Conservation (phyloP, 1,284 basidiomycete genomes). For the Microbotryum lychnidis-dioicae region DNA sequence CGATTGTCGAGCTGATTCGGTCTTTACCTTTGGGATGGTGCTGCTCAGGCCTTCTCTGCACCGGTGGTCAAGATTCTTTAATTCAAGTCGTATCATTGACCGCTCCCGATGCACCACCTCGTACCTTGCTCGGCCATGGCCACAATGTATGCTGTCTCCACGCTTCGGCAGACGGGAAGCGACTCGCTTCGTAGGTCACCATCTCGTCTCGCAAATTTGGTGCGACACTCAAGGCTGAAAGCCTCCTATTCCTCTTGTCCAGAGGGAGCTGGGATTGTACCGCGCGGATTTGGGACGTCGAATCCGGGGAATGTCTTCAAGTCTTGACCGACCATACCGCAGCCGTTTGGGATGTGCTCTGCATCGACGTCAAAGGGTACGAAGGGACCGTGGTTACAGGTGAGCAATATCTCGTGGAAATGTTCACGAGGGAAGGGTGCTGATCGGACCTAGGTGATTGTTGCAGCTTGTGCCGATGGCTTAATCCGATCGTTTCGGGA, state of each 20-base stretch:
- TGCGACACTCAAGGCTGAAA: too few relatives aligned
- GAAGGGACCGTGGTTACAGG: constrained; percentile 38
- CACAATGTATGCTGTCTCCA: constrained; percentile 88
- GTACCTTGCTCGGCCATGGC: constrained; percentile 57
- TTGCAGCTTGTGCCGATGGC: constrained; percentile 82
- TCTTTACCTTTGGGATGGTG: background rate
- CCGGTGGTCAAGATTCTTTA: constrained; percentile 73
- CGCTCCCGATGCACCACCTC: constrained; percentile 36
- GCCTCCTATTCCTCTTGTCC: constrained; percentile 45
- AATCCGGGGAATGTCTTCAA: constrained; percentile 52
- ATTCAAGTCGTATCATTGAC: constrained; percentile 57
- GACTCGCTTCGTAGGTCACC: constrained; percentile 38
- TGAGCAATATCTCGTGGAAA: constrained; percentile 32
- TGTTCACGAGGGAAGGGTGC: background rate
- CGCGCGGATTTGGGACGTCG: constrained; percentile 73
- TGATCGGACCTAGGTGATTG: background rate
- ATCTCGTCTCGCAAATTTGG: constrained; percentile 37
- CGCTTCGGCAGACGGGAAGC: constrained; percentile 52
- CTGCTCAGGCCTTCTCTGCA: constrained; percentile 63
- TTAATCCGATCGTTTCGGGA: constrained; percentile 75
- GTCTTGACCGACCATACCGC: constrained; percentile 77
- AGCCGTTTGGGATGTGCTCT: constrained; percentile 88
- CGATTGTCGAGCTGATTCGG: background rate
- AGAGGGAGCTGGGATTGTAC: constrained; percentile 97
- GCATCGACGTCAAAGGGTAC: constrained; percentile 61